Base-by-base conservation (phyloP, 345 rosid genomes). In the Syzygium oleosum region DNA sequence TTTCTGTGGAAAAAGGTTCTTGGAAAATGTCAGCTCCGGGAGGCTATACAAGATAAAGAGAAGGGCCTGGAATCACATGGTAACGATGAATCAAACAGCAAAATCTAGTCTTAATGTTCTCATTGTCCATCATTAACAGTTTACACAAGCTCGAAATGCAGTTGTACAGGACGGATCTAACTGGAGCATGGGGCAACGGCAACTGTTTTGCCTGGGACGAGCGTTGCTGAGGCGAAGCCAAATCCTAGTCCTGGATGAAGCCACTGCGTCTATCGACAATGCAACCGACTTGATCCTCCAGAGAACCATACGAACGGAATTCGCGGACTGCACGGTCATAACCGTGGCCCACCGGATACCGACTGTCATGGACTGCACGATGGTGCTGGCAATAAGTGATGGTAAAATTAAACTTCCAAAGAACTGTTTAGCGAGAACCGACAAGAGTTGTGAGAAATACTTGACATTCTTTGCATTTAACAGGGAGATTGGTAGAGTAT, bases 311-410 rank as follows among this genome's bases (percentile, higher is more conserved):
- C 85, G 93, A 79, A 89, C 89, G 8, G 96, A 95, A 61, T 93
- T 94, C 43, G 90, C 92, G 6, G 91, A 91, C 21, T 92, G 94
- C 90, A 94, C 96, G 1, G 95, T 93, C 58, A 94, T 93, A 84
- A 93, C 94, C 2, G 95, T 95, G 5, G 95, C 97, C n/a, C 95
- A 94, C 85, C 91, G 95, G 84, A 91, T 93, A 89, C 97, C 96
- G 21, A 94, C 95, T 4, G 96, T 94, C 55, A 94, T 93, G 94
- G 94, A 94, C 87, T 93, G 97, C 89, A 88, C 89, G 25, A 93
- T 88, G 94, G 96, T 94, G 77, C 91, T 95, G 46, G 92, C 93
- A 9, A 92, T 94, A 22, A 93, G 94, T 16, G 94, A 95, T 51
- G 89, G 89, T 88, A 49, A 84, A 46, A 13, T 83, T 23, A 83